phyloP scores from a whole-genome alignment of 306 rosid species.

The Cotoneaster glaucophyllus region DNA sequence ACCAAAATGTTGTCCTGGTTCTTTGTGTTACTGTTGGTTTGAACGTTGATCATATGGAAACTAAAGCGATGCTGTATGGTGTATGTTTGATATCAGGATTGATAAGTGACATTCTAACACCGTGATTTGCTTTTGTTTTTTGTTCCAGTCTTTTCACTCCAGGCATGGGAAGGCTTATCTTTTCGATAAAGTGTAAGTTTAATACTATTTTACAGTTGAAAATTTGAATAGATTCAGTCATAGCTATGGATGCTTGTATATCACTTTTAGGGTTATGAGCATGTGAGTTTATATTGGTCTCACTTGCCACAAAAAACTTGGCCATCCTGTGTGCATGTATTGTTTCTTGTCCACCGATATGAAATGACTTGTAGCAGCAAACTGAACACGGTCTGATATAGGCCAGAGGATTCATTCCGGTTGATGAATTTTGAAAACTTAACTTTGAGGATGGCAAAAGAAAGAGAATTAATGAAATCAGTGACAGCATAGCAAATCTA shows the following conservation, averaged over 20 bases:
- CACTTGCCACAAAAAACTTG: neutral
- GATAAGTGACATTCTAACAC: constrained; percentile 20
- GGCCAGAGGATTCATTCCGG: neutral
- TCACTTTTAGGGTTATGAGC: neutral
- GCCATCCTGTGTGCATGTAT: neutral
- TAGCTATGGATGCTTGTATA: constrained; percentile 4
- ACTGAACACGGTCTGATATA: neutral
- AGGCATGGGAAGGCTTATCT: constrained; percentile 76
- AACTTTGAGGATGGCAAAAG: neutral
- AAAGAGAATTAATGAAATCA: no score
- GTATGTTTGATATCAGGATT: neutral
- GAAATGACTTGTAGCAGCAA: neutral
- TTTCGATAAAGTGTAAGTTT: constrained; percentile 57
- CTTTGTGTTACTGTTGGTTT: neutral
- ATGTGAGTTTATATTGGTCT: neutral
- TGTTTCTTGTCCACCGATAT: neutral
- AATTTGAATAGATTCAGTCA: neutral
- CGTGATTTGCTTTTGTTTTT: constrained; percentile 19
- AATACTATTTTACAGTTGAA: neutral
- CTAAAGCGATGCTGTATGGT: neutral
- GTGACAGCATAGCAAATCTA: neutral
- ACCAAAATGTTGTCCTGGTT: neutral
- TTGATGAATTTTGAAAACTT: neutral
- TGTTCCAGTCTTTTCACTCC: constrained; percentile 50
- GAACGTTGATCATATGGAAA: neutral